Evolutionary conservation across 2,329 filamentous ascomycete genomes (phyloP), one percentile per base, ranked within the genome.

Genomic region (Colletotrichum sp.): DNA sequence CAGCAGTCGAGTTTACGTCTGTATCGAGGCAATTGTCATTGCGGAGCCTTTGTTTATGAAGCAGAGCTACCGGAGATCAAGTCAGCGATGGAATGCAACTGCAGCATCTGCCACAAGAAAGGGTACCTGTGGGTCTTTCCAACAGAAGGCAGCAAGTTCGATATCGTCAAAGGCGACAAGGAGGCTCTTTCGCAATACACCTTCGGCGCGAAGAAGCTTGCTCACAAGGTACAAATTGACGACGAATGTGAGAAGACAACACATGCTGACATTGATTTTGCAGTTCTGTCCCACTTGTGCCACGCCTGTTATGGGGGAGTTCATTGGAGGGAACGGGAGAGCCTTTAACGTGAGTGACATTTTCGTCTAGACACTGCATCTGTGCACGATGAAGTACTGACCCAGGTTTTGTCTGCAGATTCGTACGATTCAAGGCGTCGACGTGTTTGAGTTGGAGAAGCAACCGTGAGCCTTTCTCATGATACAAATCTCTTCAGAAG

Each of bases 21-120:
- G 12, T 89, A 92, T 81, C 85, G 89, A 26, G 90, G 89, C 81
- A 91, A 89, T 82, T 92, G 90, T 84, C 90, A 91, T 80, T 92
- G 90, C 81, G 87, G 85, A 6, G 84, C 86, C 39, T 90, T 89
- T 77, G 84, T 90, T 76, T 92, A 88, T 81, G 88, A 89, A 80
- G 80, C 86, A 63, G 81, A 84, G 7, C 60, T 92, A 16, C 90
- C 92, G 24, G 90, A 93, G 80, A 87, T 94, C 76, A 91, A 90
- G 57, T 82, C 87, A 5, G 88, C 87, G 8, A 81, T 83, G 5
- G 87, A 90, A 80, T 94, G 93, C 84, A 92, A 93, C 82, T 95
- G 94, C 84, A 94, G 92, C 84, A 91, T 93, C 78, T 93, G 93
- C 81, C 80, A 79, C 79, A 89, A 86, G 79, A 89, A 89, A 80